These are phyloP conservation scores for Scheffersomyces ergatensis DNA, from an alignment of 805 yeast genomes.

Conservation along the genomic window DNA sequence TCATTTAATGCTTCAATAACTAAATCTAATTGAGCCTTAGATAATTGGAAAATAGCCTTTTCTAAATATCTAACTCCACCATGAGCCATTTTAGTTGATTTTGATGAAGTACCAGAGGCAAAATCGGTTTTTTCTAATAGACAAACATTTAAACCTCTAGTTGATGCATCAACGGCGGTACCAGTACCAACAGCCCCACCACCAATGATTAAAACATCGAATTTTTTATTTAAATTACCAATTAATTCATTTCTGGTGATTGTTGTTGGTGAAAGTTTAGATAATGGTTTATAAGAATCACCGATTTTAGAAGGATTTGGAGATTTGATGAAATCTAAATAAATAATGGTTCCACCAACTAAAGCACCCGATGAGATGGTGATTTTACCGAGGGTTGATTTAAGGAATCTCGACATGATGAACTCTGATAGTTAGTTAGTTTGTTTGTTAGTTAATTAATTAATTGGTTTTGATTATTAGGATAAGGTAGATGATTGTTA, in stretches of 20 bases:
- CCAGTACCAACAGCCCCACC: slow-evolving; percentile 98
- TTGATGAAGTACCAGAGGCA: slow-evolving; percentile 90
- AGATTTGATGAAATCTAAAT: slow-evolving; percentile 38
- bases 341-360: slow-evolving; percentile 35
- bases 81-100: slow-evolving; percentile 94
- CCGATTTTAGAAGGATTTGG: slow-evolving; percentile 26
- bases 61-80: slow-evolving; percentile 96
- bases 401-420: slow-evolving; percentile 16
- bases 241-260: slow-evolving; percentile 57
- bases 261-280: slow-evolving; percentile 45
- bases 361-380: slow-evolving; percentile 28
- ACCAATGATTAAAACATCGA: slow-evolving; percentile 85
- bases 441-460: too few relatives aligned
- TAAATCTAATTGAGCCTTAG: slow-evolving; percentile 67
- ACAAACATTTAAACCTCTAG: slow-evolving; percentile 88
- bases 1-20: slow-evolving; percentile 27
- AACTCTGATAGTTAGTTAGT: too few relatives aligned
- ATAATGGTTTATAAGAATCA: slow-evolving; percentile 41
- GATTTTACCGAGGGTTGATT: slow-evolving; percentile 28
- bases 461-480: too few relatives aligned
- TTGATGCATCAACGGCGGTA: slow-evolving; percentile 84
- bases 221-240: slow-evolving; percentile 48
- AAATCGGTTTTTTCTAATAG: slow-evolving; percentile 85
- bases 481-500: too few relatives aligned
- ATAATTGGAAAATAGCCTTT: slow-evolving; percentile 89